Evolutionary conservation across 257 asterid genomes (phyloP), one percentile per base, ranked within the genome.

Genomic region (Agastache rugosa): DNA sequence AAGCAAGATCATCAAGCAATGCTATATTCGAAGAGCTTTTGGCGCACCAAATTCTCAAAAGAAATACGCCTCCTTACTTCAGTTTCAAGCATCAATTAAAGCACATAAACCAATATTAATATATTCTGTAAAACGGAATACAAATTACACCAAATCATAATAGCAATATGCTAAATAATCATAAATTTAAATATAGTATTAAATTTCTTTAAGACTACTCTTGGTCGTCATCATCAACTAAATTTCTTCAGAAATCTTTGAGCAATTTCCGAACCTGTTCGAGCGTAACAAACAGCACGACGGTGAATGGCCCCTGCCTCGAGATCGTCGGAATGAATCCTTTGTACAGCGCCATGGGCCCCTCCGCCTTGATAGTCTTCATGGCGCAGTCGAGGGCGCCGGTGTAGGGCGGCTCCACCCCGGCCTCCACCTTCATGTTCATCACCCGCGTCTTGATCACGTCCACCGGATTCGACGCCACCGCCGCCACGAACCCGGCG

Each of bases 401-500:
- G 50, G 8, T 44, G 69, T 93, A 93, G 0, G 98, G 98, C 73
- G 95, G 79, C 71, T 77, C 84, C 82, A 12, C 81, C 22, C 97
- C 96, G 0, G 88, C 62, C 84, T 84, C 97, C 44, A 93, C 96
- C 81, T 85, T 90, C 98, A 93, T 93, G 75, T 85, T 93, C 97
- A 93, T 93, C 84, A 90, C 97, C 29, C 98, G 75, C 42, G 98
- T 93, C 77, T 93, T 93, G 25, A 93, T 88, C 78, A 93, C 98
- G 63, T 93, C 97, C 34, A 93, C 96, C 19, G 98, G 98, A 35
- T 93, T 93, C 16, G 98, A 87, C 1, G 81, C 96, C 74, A 93
- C 91, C 12, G 98, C 82, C n/a, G 96, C 98, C 79, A 93, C 96
- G n/a, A 93, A 89, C 29, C 98, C 96, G 1, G 98, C 98, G 0